A percentile compares a stretch with the other conserved stretches of the same genome.
phyloP scores from a whole-genome alignment of 495 filamentous ascomycete genomes.

The Aspergillus bridgeri region DNA sequence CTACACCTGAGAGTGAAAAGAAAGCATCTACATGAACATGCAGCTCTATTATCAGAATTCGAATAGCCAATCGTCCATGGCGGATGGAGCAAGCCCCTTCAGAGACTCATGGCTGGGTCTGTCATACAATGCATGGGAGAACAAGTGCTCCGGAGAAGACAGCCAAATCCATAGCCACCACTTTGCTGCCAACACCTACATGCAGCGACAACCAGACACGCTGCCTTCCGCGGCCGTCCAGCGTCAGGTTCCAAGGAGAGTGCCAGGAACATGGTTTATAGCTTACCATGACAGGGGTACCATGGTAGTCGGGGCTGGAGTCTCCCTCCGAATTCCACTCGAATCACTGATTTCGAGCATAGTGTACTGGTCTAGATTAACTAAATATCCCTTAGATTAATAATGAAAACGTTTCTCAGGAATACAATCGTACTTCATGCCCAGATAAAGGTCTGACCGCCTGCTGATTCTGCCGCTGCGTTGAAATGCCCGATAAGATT shows the following conservation, averaged over 20 bases:
- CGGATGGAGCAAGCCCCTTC: not conserved
- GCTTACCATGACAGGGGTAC: not conserved
- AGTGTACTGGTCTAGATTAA: no score
- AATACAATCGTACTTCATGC: not conserved
- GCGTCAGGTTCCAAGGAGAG: not conserved
- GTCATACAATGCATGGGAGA: not conserved
- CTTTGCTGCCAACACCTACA: not conserved
- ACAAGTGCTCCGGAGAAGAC: not conserved
- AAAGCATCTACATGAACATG: not conserved
- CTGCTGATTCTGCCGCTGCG: slow-evolving; percentile 5
- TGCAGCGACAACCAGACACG: not conserved
- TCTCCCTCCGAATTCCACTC: not conserved
- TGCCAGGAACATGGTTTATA: not conserved
- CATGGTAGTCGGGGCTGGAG: not conserved
- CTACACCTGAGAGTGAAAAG: slow-evolving; percentile 2
- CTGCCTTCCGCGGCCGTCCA: not conserved
- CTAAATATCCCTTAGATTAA: not conserved
- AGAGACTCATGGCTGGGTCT: not conserved
- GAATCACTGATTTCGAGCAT: not conserved
- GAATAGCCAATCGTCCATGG: not conserved
- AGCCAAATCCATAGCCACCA: not conserved
- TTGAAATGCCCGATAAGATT: no score
- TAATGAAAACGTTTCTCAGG: not conserved
- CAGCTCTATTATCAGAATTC: not conserved
- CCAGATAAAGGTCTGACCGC: slow-evolving; percentile 3